Evolutionary conservation across 2,329 filamentous ascomycete genomes (phyloP), one percentile per base, ranked within the genome.

Genomic region (Cyphellophora attinorum): DNA sequence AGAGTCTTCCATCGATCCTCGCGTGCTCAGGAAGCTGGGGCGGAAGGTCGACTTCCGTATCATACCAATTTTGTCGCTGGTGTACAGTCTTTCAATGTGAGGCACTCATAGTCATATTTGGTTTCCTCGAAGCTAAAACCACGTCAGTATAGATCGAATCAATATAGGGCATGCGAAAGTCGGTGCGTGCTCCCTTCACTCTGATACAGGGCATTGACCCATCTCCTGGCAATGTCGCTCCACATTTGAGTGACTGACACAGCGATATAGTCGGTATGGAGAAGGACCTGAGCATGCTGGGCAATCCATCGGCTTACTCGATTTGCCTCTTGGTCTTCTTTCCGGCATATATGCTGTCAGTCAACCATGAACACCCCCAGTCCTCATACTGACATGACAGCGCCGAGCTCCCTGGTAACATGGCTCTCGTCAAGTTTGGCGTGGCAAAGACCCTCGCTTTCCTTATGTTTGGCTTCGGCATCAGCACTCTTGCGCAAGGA

Each of bases 1-100:
- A n/a, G 21, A 25, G 21, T n/a, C 21, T 8, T 8, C 21, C 8
- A n/a, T 25, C 21, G n/a, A n/a, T n/a, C 8, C 21, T 25, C 8
- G 8, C n/a, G 21, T n/a, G 21, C 8, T n/a, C 8, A 25, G n/a
- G 21, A 25, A 25, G 21, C 21, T 25, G 8, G 21, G 21, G n/a
- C 21, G 21, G n/a, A 25, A 25, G 3, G 40, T 58, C n/a, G 60
- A 62, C 40, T 37, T 51, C 27, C 54, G 59, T 13, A 51, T 62
- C 2, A 54, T 63, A 10, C 58, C 59, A 4, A 59, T 58, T 5
- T 49, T 62, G 2, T 55, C 57, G 2, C 45, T 54, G 28, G 53
- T 61, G 44, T 61, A 60, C 40, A 56, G 52, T 8, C 53, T 60
- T 14, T 51, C 55, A 1, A 25, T 8, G 21, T 25, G 21, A 25